Base-by-base conservation (phyloP, 1,284 basidiomycete genomes). In the Mycena citricolor region DNA sequence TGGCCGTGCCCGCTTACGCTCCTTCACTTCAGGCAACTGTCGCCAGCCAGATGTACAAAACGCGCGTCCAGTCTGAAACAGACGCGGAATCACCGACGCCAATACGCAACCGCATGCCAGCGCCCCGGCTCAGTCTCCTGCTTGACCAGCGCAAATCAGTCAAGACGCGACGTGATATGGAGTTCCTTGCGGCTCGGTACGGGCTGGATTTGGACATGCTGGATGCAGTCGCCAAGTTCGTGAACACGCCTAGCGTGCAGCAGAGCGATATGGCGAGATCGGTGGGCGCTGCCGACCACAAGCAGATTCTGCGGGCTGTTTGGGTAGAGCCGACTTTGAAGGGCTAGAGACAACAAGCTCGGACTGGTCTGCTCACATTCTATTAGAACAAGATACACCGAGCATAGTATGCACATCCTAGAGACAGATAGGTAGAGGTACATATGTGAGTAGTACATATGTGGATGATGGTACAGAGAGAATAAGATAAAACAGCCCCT, bases 231-330 rank as follows among this genome's bases (percentile, higher is more conserved):
- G 69, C 78, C 22, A 65, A 71, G 36, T 79, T 74, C 62, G 76
- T 92, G 54, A 91, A 77, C 60, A 86, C 78, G 43, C 86, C 86
- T 4, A 88, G 81, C 58, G 69, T 87, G 6, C 71, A 77, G n/a
- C n/a, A n/a, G n/a, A n/a, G n/a, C n/a, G n/a, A n/a, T n/a, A n/a
- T n/a, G n/a, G n/a, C n/a, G n/a, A n/a, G n/a, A n/a, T n/a, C n/a
- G n/a, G n/a, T n/a, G n/a, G n/a, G n/a, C n/a, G n/a, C n/a, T n/a
- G n/a, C n/a, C n/a, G n/a, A n/a, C n/a, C n/a, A n/a, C n/a, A n/a
- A n/a, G n/a, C n/a, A n/a, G n/a, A n/a, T n/a, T n/a, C n/a, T n/a
- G n/a, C n/a, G n/a, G n/a, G n/a, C n/a, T n/a, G n/a, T n/a, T n/a
- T n/a, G n/a, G n/a, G n/a, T n/a, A n/a, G n/a, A n/a, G n/a, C n/a